Conservation (phyloP, 192 early-diverging fungal genomes). For the Coemansia pectinata region DNA sequence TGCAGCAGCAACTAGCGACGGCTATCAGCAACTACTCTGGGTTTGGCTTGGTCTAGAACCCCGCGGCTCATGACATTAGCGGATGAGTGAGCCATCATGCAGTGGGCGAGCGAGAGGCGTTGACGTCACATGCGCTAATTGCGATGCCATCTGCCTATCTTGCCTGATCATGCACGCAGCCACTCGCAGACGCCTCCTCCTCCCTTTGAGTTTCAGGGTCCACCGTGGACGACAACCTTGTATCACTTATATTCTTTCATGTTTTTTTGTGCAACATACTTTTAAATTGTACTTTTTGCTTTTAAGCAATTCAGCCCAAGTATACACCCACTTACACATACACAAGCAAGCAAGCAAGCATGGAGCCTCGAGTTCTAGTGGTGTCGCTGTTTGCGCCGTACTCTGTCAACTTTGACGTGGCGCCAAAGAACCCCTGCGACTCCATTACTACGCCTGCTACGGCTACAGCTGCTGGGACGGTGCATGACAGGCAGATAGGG, state of each 20-base stretch:
- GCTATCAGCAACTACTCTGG: constrained; percentile 92
- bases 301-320: not conserved
- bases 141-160: not conserved
- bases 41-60: constrained; percentile 81
- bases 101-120: not conserved
- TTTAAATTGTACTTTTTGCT: not conserved
- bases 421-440: constrained; percentile 4
- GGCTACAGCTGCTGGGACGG: constrained; percentile 6
- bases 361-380: constrained; percentile 65
- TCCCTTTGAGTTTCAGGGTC: not conserved
- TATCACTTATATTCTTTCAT: not conserved
- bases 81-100: constrained; percentile 1
- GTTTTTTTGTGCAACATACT: not conserved
- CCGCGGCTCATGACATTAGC: not conserved
- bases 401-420: constrained; percentile 64
- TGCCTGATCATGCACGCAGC: not conserved
- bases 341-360: not conserved
- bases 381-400: constrained; percentile 74
- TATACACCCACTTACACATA: not conserved
- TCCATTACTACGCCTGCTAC: constrained; percentile 13
- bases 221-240: not conserved
- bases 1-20: constrained; percentile 73
- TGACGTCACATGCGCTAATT: not conserved
- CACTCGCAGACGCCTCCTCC: not conserved
- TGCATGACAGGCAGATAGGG: constrained; percentile 22